A percentile compares a stretch with the other conserved stretches of the same genome.
Evolutionary conservation across 2,329 filamentous ascomycete genomes (phyloP).

Genomic region (Cercospora sp.): DNA sequence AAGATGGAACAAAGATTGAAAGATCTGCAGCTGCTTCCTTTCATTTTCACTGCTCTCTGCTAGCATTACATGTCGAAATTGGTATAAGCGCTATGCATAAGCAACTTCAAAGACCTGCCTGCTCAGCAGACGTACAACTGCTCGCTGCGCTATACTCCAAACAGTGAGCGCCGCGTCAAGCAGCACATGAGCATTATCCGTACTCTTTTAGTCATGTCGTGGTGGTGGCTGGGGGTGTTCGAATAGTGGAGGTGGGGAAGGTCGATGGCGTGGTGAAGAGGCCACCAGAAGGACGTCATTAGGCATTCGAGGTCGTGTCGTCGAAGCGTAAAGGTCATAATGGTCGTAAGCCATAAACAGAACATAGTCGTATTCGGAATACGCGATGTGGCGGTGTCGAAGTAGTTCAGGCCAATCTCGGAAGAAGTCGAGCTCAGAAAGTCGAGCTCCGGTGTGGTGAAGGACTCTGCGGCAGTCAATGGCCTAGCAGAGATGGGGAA

Average conservation of each 20-base stretch:
- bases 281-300: slow-evolving; percentile 25
- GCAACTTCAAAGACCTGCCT: slow-evolving; percentile 22
- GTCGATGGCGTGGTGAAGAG: slow-evolving; percentile 13
- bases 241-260: slow-evolving; percentile 7
- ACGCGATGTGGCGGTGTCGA: slow-evolving; percentile 10
- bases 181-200: slow-evolving; percentile 19
- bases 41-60: slow-evolving; percentile 17
- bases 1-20: neutral
- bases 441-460: neutral
- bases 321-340: slow-evolving; percentile 33
- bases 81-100: slow-evolving; percentile 33
- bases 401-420: neutral
- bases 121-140: slow-evolving; percentile 18
- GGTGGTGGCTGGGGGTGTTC: slow-evolving; percentile 14
- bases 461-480: slow-evolving; percentile 9
- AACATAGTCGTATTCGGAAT: slow-evolving; percentile 23
- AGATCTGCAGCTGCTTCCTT: slow-evolving; percentile 14
- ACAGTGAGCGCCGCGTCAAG: slow-evolving; percentile 7
- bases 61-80: slow-evolving; percentile 28
- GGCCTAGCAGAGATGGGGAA: slow-evolving; percentile 18
- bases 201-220: slow-evolving; percentile 17
- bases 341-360: slow-evolving; percentile 33
- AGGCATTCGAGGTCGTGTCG: slow-evolving; percentile 29
- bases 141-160: slow-evolving; percentile 20
- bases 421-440: neutral